Base-by-base conservation (phyloP, 805 yeast genomes). In the Hanseniaspora meyeri region DNA sequence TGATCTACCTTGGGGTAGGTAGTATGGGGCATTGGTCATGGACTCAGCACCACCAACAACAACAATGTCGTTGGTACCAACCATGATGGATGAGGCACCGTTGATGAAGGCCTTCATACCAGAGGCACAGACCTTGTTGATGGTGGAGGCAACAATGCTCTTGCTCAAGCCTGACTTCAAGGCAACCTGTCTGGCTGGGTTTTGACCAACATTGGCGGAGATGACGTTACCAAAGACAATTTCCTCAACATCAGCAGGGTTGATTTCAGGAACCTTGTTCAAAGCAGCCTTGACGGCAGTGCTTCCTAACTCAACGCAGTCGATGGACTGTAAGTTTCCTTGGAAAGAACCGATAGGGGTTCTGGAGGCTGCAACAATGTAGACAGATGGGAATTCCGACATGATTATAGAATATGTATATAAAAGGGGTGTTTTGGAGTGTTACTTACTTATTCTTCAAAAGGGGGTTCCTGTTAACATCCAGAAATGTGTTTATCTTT, bases 31-130 rank as follows among this genome's bases (percentile, higher is more conserved):
- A 69, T 93, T 91, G 59, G 96, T 77, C 98, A 93, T 91, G 58
- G 95, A 85, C 74, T 93, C 98, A 63, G 96, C 93, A 68, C 98
- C 98, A 63, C 97, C 98, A 37, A 93, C 95, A 62, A 93, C 85
- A 48, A 93, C 93, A 59, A 93, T 83, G 66, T 90, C 96, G 57
- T 96, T 95, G 61, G 78, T 76, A 55, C 97, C 97, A 62, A 93
- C 79, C 67, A 85, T 71, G 64, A 91, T 90, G 54, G 90, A 75
- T 74, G 90, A 97, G 43, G 97, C 89, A 60, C 87, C 98, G 59
- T 86, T 72, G 64, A 90, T 88, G 65, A 89, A 81, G 46, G 97
- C 80, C 74, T 93, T 91, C 81, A 90, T 74, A 63, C 96, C 97
- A 12, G 96, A 86, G 43, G 98, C 95, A 76, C 98, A 93, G 58